Evolutionary conservation across 441 rosid species (phyloP), one percentile per base, ranked within the genome.

Genomic region (Rhodomyrtus psidioides): DNA sequence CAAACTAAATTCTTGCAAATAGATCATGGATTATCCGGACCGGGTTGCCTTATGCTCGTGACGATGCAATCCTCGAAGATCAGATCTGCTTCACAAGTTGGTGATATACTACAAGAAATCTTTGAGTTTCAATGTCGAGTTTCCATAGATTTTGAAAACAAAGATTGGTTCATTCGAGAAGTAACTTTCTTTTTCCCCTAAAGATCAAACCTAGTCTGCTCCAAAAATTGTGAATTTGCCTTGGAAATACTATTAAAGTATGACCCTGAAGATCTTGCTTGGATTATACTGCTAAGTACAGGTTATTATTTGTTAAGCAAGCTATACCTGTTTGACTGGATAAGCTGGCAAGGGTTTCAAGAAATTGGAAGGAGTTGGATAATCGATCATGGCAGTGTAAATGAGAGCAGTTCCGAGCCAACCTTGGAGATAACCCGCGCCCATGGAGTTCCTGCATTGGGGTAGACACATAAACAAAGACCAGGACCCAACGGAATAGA

Each of bases 381-480:
- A 94, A 87, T 93, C 95, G 2, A 94, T 91, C 97, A 94, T 94
- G 58, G 94, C 95, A 24, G 96, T 86, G 88, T 94, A 92, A 3
- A 17, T 27, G 82, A 86, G 90, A 6, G 95, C 97, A n/a, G 89
- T 90, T 1, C 0, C 0, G 6, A 93, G 89, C 94, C 95, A 94
- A 59, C 26, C 6, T 54, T 85, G 46, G 0, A 93, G 83, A 44
- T 55, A 23, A 7, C 13, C 87, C 7, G 46, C 92, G 81, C 75
- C 44, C 0, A 86, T 89, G 75, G 85, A 59, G 81, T 92, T 90
- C 85, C 97, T 94, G 86, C 53, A 34, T 24, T 54, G 49, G 28
- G 62, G 70, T 27, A n/a, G 53, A 19, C 8, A 5, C 55, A 55
- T 10, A 75, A 53, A 28, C 21, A 10, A 12, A 15, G 56, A 13